phyloP scores from a whole-genome alignment of 2,329 filamentous ascomycete genomes.

The Teratosphaeria viscida region DNA sequence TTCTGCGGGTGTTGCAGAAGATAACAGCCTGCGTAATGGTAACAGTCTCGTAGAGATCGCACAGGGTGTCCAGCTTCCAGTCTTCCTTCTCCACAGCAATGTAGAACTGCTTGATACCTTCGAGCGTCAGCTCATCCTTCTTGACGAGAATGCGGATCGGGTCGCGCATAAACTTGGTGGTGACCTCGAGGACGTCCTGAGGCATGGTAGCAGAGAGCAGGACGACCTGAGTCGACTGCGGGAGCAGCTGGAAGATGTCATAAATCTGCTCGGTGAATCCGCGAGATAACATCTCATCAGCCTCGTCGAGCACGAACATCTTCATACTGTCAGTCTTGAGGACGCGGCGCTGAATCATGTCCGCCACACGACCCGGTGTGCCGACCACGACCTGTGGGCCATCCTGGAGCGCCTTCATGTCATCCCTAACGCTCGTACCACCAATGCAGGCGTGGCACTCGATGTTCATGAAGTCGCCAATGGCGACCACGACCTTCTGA shows the following conservation, averaged over 20 bases:
- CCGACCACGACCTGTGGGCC: slow-evolving; percentile 96
- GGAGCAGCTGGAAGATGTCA: slow-evolving; percentile 98
- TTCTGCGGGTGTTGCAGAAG: slow-evolving; percentile 99
- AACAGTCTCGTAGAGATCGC: slow-evolving; percentile 97
- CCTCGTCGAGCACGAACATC: slow-evolving; percentile 99
- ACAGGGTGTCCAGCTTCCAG: slow-evolving; percentile 99
- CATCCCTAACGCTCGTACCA: slow-evolving; percentile 93
- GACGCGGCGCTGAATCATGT: slow-evolving; percentile 98
- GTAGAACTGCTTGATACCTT: slow-evolving; percentile 99
- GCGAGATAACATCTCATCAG: slow-evolving; percentile 97
- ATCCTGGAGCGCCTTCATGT: slow-evolving; percentile 95
- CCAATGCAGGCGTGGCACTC: slow-evolving; percentile 99
- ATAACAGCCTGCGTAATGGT: slow-evolving; percentile 99
- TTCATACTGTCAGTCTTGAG: slow-evolving; percentile 97
- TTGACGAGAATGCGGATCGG: slow-evolving; percentile 98
- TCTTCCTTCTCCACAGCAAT: slow-evolving; percentile 99
- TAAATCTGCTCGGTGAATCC: slow-evolving; percentile 99
- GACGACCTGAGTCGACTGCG: slow-evolving; percentile 96
- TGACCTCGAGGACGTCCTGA: slow-evolving; percentile 97
- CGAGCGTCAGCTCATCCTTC: slow-evolving; percentile 98
- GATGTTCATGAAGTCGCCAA: slow-evolving; percentile 99
- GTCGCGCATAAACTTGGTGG: slow-evolving; percentile 99
- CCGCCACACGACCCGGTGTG: slow-evolving; percentile 94
- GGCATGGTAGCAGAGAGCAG: slow-evolving; percentile 98
- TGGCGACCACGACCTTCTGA: slow-evolving; percentile 97